Conservation (phyloP, 1,139 yeast genomes). For the Martiniozyma asiatica region DNA sequence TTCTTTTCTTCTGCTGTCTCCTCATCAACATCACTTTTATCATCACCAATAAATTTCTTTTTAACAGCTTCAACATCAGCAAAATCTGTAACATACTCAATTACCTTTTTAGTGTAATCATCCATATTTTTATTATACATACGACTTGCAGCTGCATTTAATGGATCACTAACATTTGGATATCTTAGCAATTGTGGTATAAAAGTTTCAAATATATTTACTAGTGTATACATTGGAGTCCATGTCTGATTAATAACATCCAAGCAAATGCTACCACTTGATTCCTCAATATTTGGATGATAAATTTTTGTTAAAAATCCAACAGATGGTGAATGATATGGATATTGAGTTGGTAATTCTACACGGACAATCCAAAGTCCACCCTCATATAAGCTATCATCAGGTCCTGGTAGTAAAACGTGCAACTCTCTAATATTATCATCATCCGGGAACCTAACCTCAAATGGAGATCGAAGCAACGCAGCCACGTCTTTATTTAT, state of each 20-base stretch:
- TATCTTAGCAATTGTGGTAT: constrained; percentile 84
- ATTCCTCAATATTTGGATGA: constrained; percentile 88
- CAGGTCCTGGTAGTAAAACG: constrained; percentile 81
- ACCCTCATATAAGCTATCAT: constrained; percentile 79
- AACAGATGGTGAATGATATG: constrained; percentile 90
- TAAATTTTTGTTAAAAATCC: constrained; percentile 86
- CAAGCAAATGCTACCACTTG: constrained; percentile 86
- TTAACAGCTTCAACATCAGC: constrained; percentile 35
- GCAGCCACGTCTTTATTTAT: constrained; percentile 97
- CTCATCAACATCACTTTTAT: constrained; percentile 8
- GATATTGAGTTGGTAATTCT: constrained; percentile 91
- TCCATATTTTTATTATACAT: constrained; percentile 62
- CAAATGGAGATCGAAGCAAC: constrained; percentile 88
- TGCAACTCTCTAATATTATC: constrained; percentile 74
- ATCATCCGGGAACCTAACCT: constrained; percentile 75
- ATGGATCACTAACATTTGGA: constrained; percentile 91
- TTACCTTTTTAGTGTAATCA: constrained; percentile 58
- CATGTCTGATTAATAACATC: constrained; percentile 97
- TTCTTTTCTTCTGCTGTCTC: constrained; percentile 14
- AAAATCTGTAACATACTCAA: constrained; percentile 59
- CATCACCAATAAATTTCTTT: constrained; percentile 29
- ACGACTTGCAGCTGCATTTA: constrained; percentile 85
- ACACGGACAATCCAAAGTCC: constrained; percentile 91
- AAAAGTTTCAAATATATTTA: constrained; percentile 86
- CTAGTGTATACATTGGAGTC: constrained; percentile 94